Base-by-base conservation (phyloP, 805 yeast species). In the Saturnispora ahearnii region DNA sequence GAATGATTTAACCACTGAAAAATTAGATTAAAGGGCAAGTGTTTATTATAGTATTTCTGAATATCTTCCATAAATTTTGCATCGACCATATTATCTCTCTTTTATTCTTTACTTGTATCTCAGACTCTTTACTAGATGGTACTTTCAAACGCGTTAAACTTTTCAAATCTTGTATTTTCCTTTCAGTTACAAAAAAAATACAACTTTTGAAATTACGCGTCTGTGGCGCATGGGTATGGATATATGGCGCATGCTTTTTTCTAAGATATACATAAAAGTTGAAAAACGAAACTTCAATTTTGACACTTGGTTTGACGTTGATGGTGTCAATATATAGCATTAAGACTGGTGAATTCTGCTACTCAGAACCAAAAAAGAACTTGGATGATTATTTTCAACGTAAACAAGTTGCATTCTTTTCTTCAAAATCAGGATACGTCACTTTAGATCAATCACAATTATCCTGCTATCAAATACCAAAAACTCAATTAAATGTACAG, bases 1-100 rank as follows among this genome's bases (percentile, higher is more conserved):
- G 95, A 81, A 64, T 90, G 98, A 62, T 82, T 86, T 45, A 91
- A 70, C 98, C 98, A 91, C 54, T 78, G 82, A 67, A 83, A 90
- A n/a, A 90, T 70, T 34, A 79, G 73, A 55, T 81, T 75, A 69
- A 85, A 87, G 4, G 97, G 97, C 40, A 87, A 74, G 37, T 85
- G 66, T 26, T 80, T 66, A 54, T 79, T 79, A 61, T 87, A 87
- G 64, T 81, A 87, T 59, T 76, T 80, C 10, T 69, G 68, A 88
- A 86, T 84, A 60, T 85, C 90, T 9, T 41, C 50, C 6, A 47
- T 29, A 28, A 47, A 47, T 31, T 47, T 32, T 8, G 84, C 76
- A 26, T 41, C 45, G 1, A 45, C 48, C 48, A 45, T 45, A 22
- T 6, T n/a, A 5, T 5, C 9, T 15, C 15, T 18, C 13, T 36